phyloP scores from a whole-genome alignment of 306 rosid genomes.

The Bauhinia variegata region DNA sequence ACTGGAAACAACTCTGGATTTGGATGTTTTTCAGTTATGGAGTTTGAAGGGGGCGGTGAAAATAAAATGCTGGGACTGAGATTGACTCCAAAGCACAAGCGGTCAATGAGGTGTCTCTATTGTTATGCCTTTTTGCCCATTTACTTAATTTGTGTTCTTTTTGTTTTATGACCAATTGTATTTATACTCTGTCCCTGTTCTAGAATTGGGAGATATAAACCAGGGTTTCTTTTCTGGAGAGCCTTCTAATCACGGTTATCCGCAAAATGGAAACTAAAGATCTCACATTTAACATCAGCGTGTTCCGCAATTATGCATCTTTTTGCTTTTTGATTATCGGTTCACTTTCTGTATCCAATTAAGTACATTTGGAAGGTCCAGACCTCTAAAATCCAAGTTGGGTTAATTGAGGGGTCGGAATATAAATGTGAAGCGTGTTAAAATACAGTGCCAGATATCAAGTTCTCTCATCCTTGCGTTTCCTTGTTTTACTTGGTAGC shows the following conservation, averaged over 20 bases:
- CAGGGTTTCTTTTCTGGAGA: slow-evolving; percentile 24
- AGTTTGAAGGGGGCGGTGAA: slow-evolving; percentile 51
- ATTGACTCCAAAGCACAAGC: slow-evolving; percentile 65
- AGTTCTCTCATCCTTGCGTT: no score
- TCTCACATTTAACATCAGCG: slow-evolving; percentile 33
- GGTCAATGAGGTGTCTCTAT: slow-evolving; percentile 71
- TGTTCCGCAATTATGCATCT: slow-evolving; percentile 20
- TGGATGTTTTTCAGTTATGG: slow-evolving; percentile 60
- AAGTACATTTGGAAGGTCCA: no score
- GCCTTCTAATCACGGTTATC: no score
- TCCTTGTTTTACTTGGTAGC: slow-evolving; percentile 50
- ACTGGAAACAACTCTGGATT: slow-evolving; percentile 36
- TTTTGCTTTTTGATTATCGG: slow-evolving; percentile 27
- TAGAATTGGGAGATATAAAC: slow-evolving; percentile 26
- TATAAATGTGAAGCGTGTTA: no score
- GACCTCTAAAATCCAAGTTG: no score
- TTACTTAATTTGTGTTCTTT: slow-evolving; percentile 38
- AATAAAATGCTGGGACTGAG: slow-evolving; percentile 58
- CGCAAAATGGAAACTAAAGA: slow-evolving; percentile 39
- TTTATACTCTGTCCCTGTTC: neutral
- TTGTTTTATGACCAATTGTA: slow-evolving; percentile 32
- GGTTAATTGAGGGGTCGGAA: no score
- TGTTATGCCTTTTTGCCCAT: slow-evolving; percentile 15
- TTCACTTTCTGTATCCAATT: slow-evolving; percentile 30
- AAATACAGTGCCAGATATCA: no score